Evolutionary conservation across 768 basidiomycete species (phyloP).

Genomic region (Kwoniella botswanensis): DNA sequence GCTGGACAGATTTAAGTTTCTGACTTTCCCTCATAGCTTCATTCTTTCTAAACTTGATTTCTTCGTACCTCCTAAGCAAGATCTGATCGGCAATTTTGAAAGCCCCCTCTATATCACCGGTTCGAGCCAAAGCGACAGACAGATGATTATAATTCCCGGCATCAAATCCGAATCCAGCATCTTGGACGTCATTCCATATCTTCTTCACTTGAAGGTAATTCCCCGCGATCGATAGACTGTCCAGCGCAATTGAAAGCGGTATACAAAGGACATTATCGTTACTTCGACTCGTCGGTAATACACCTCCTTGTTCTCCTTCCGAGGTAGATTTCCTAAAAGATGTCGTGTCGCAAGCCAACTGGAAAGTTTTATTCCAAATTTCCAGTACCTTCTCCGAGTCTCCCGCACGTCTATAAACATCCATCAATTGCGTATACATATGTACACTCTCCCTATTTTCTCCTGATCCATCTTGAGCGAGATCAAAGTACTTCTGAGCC

Average conservation of each 20-base stretch:
- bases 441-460: slow-evolving; percentile 60
- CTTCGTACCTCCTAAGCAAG: slow-evolving; percentile 62
- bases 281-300: slow-evolving; percentile 11
- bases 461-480: slow-evolving; percentile 60
- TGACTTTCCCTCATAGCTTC: slow-evolving; percentile 21
- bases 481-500: slow-evolving; percentile 42
- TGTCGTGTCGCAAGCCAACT: slow-evolving; percentile 62
- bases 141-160: slow-evolving; percentile 92
- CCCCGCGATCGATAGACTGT: slow-evolving; percentile 71
- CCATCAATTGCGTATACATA: slow-evolving; percentile 70
- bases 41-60: slow-evolving; percentile 28
- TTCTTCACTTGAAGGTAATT: slow-evolving; percentile 67
- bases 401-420: slow-evolving; percentile 69
- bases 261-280: slow-evolving; percentile 70
- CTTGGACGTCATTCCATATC: slow-evolving; percentile 71
- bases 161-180: slow-evolving; percentile 75
- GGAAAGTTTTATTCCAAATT: slow-evolving; percentile 71
- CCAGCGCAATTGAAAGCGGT: slow-evolving; percentile 81
- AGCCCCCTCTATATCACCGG: slow-evolving; percentile 79
- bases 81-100: slow-evolving; percentile 81
- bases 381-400: slow-evolving; percentile 66
- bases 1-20: not conserved
- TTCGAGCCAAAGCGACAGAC: slow-evolving; percentile 73
- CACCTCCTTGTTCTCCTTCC: not conserved
- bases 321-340: not conserved